These are phyloP conservation scores for Bryoerythrophyllum caledonicum DNA, from an alignment of 225 moss, liverwort and hornwort genomes.

Conservation along the genomic window DNA sequence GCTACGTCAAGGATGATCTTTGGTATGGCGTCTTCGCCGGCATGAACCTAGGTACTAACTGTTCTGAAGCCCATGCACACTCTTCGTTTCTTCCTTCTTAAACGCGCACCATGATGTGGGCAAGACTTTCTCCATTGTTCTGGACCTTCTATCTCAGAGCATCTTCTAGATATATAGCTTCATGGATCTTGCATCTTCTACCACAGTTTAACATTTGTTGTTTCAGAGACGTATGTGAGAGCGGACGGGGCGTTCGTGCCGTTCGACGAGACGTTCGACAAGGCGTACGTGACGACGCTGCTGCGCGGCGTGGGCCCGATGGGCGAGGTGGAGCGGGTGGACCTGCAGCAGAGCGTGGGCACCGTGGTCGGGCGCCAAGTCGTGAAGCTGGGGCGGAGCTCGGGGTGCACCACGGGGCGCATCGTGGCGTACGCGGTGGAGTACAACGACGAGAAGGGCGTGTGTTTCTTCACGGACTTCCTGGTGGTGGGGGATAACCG, in stretches of 20 bases:
- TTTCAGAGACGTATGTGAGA: constrained; percentile 44
- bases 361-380: constrained; percentile 36
- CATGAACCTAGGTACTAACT: constrained; percentile 36
- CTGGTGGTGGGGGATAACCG: constrained; percentile 41
- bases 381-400: constrained; percentile 48
- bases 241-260: constrained; percentile 48
- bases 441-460: constrained; percentile 42
- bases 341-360: constrained; percentile 30
- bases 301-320: constrained; percentile 40
- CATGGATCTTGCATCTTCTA: neutral
- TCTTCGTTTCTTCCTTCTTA: no score
- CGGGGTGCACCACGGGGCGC: constrained; percentile 36
- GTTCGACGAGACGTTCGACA: constrained; percentile 37
- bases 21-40: constrained; percentile 45
- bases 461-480: constrained; percentile 47
- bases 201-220: no score
- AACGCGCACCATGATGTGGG: no score
- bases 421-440: constrained; percentile 46
- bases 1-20: constrained; percentile 37
- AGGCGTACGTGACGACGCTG: constrained; percentile 28
- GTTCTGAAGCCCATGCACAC: no score
- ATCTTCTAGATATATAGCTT: no score
- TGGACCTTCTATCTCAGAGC: neutral
- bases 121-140: no score
- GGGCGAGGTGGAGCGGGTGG: constrained; percentile 42